Evolutionary conservation across 768 basidiomycete genomes (phyloP), one percentile per base, ranked within the genome.

Genomic region (Pilatotrama ljubarskyi): DNA sequence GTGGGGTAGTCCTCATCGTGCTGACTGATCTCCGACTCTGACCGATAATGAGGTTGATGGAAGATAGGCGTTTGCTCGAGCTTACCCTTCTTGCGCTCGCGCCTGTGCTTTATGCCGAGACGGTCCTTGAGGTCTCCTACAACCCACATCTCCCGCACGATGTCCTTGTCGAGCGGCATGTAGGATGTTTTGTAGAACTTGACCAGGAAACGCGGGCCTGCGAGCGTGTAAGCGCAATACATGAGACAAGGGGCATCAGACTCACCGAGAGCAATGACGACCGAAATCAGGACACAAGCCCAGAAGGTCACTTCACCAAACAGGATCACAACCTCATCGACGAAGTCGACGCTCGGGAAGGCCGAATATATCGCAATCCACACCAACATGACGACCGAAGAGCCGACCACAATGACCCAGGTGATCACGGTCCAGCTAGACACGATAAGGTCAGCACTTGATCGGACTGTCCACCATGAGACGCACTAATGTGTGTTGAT

Each of bases 111-210:
- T 55, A 94, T 81, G 3, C 92, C 92, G 4, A 94, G 77, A 40
- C 80, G 84, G 63, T 93, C 91, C 70, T 94, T 94, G 56, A 94
- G 79, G 68, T 93, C 85, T 3, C 92, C 92, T 58, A 72, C 68
- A 4, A 93, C 90, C 91, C 91, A 93, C 84, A 86, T 89, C 77
- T 98, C 96, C 26, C 96, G 87, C 8, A 98, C 80, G 56, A 98
- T 87, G 66, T 97, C 91, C 70, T 86, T 89, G 79, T 98, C 96
- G 17, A 86, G 77, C 2, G 95, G 95, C 48, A 72, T 75, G 68
- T 95, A 97, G 0, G 86, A 81, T 0, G 86, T 78, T 10, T 81
- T 77, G 61, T 88, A 69, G 70, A 83, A 93, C 69, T 92, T 91
- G 73, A 85, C 77, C 32, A 95, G 54, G 77, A 91, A 93, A 15